Conservation (phyloP, 2,329 filamentous ascomycete species). For the Cladophialophora bantiana region DNA sequence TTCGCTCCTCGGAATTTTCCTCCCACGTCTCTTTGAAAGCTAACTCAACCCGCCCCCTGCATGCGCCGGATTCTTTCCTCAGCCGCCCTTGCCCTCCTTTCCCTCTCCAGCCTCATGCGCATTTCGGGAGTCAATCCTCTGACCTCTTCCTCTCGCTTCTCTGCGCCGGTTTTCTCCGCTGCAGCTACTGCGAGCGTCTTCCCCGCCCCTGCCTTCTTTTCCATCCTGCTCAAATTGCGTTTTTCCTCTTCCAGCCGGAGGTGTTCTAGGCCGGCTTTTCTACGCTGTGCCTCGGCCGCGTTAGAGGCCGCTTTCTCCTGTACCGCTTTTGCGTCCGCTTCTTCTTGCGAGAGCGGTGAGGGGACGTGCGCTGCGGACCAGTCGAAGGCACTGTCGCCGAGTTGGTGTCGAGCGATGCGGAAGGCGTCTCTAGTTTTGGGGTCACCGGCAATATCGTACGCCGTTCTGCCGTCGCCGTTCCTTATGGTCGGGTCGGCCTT, state of each 20-base stretch:
- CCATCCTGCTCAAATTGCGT: conserved; percentile 48
- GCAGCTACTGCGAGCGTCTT: conserved; percentile 64
- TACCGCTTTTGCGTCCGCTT: conserved; percentile 73
- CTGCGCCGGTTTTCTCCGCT: conserved; percentile 74
- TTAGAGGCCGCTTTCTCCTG: conserved; percentile 74
- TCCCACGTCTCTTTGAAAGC: neutral
- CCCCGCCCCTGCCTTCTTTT: conserved; percentile 60
- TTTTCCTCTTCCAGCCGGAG: conserved; percentile 68
- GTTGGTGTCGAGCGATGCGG: conserved; percentile 80
- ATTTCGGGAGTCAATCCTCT: conserved; percentile 88
- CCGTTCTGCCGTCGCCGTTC: conserved; percentile 79
- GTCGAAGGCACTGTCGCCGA: conserved; percentile 77
- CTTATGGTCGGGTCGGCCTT: conserved; percentile 73
- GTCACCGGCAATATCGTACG: conserved; percentile 88
- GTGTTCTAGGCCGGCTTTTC: conserved; percentile 76
- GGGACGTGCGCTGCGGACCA: conserved; percentile 82
- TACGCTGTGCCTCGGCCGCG: conserved; percentile 71
- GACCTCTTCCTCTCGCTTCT: conserved; percentile 81
- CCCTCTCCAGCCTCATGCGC: conserved; percentile 81
- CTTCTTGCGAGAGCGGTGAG: conserved; percentile 70
- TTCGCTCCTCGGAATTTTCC: neutral
- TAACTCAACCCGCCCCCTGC: conserved; percentile 49
- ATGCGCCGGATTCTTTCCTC: conserved; percentile 82
- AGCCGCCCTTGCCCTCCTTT: conserved; percentile 86
- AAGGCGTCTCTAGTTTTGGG: conserved; percentile 88